Conservation (phyloP, 140 eudicot species). For the Stevia rebaudiana region DNA sequence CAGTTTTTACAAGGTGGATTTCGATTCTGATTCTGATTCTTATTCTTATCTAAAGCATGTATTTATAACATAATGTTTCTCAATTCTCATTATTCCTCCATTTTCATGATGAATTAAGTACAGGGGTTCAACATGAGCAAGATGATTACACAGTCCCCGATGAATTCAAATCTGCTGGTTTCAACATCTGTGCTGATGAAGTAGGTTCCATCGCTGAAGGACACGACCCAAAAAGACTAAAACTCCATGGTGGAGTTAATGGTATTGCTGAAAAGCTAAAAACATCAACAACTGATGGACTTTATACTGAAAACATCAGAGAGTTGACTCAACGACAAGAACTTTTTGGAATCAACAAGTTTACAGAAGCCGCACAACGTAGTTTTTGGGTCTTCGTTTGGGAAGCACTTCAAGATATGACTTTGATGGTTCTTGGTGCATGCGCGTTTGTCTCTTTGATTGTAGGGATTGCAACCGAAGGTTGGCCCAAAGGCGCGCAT, state of each 20-base stretch:
- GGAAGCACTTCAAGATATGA: slow-evolving; percentile 99
- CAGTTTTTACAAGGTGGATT: slow-evolving; percentile 73
- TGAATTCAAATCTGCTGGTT: slow-evolving; percentile 76
- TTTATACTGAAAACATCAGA: slow-evolving; percentile 26
- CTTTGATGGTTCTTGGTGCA: slow-evolving; percentile 83
- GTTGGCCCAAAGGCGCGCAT: slow-evolving; percentile 97
- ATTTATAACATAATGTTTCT: slow-evolving; percentile 5
- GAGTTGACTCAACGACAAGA: slow-evolving; percentile 46
- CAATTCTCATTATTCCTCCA: slow-evolving; percentile 5
- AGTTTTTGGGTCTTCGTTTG: slow-evolving; percentile 94
- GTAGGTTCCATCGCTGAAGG: slow-evolving; percentile 80
- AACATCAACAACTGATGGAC: slow-evolving; percentile 58
- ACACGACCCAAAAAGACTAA: slow-evolving; percentile 74
- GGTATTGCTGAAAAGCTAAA: slow-evolving; percentile 63
- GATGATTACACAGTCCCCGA: slow-evolving; percentile 68
- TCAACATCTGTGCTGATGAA: slow-evolving; percentile 80
- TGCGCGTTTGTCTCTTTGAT: slow-evolving; percentile 90
- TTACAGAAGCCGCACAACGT: slow-evolving; percentile 48
- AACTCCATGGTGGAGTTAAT: slow-evolving; percentile 73
- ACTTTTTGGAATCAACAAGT: slow-evolving; percentile 67
- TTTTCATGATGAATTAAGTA: slow-evolving; percentile 23
- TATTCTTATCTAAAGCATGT: slow-evolving; percentile 24
- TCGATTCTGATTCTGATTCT: slow-evolving; percentile 15
- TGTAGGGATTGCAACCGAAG: slow-evolving; percentile 91
- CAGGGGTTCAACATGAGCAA: slow-evolving; percentile 64